Conservation (phyloP, 805 yeast genomes). For the Vanderwaltozyma yarrowii region DNA sequence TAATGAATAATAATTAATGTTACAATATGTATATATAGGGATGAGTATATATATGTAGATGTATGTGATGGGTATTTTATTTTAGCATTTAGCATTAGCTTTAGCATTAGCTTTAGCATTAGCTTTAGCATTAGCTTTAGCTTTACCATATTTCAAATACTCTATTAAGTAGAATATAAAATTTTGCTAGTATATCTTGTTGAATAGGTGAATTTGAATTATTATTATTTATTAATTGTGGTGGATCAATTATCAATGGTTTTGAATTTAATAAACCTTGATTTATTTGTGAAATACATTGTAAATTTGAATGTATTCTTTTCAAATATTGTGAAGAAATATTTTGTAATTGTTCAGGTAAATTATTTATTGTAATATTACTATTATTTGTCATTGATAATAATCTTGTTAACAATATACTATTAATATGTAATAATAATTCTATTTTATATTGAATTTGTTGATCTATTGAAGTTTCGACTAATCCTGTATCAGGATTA, state of each 20-base stretch:
- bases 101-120: no score
- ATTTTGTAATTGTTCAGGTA: slow-evolving; percentile 16
- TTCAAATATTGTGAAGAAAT: slow-evolving; percentile 20
- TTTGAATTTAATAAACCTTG: slow-evolving; percentile 20
- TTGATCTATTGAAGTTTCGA: slow-evolving; percentile 11
- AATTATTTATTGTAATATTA: slow-evolving; percentile 6
- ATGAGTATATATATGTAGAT: no score
- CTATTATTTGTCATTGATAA: slow-evolving; percentile 3
- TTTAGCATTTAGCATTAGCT: no score
- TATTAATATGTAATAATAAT: slow-evolving; percentile 27
- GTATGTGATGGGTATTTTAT: no score
- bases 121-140: no score
- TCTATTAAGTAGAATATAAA: slow-evolving; percentile 24
- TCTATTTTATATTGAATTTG: slow-evolving; percentile 28
- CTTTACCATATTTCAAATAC: slow-evolving; percentile 28
- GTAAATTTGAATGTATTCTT: slow-evolving; percentile 28
- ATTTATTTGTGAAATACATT: slow-evolving; percentile 28
- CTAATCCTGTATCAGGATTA: slow-evolving; percentile 11
- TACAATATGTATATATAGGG: no score
- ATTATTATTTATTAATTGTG: slow-evolving; percentile 9
- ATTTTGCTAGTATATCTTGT: slow-evolving; percentile 24
- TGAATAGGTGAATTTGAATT: slow-evolving; percentile 12
- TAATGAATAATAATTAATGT: no score
- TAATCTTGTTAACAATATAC: slow-evolving; percentile 18
- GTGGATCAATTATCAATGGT: slow-evolving; percentile 23